A percentile compares a stretch with the other conserved stretches of the same genome.
These are phyloP conservation scores for Clonostachys sp. DNA, from an alignment of 2,329 filamentous ascomycete genomes.

Conservation along the genomic window DNA sequence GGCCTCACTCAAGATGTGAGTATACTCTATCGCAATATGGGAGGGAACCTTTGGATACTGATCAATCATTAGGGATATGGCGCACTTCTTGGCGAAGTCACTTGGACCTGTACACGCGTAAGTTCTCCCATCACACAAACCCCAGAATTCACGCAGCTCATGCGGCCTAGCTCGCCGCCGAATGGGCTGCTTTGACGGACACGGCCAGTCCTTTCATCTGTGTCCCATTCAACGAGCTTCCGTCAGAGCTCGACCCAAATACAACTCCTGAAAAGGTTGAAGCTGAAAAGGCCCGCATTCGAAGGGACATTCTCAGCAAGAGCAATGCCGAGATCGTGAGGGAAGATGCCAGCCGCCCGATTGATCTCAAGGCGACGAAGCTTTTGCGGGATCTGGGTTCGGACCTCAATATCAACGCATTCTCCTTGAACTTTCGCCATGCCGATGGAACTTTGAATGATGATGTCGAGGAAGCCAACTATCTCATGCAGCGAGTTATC, in stretches of 20 bases:
- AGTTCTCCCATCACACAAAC: neutral
- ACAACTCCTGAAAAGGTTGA: constrained; percentile 18
- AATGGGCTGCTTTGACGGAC: constrained; percentile 32
- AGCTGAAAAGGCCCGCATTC: constrained; percentile 30
- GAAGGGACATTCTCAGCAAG: constrained; percentile 26
- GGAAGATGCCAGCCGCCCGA: constrained; percentile 14
- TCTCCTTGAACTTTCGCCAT: constrained; percentile 35
- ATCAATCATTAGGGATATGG: constrained; percentile 27
- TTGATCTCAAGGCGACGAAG: constrained; percentile 23
- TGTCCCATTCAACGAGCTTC: constrained; percentile 35
- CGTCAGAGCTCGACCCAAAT: constrained; percentile 19
- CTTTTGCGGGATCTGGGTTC: constrained; percentile 34
- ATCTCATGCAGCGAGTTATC: constrained; percentile 38
- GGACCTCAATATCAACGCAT: constrained; percentile 41
- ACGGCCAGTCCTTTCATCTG: constrained; percentile 25
- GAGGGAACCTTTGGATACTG: too few species aligned
- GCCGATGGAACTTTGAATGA: constrained; percentile 21
- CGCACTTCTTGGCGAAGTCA: constrained; percentile 31
- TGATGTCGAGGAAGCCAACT: constrained; percentile 41
- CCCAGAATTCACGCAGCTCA: neutral
- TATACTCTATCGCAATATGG: neutral
- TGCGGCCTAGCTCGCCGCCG: constrained; percentile 23
- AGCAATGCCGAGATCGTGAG: constrained; percentile 26
- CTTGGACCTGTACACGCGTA: constrained; percentile 35
- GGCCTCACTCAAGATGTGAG: constrained; percentile 21